Base-by-base conservation (phyloP, 2,329 filamentous ascomycete genomes). In the Fusarium penzigii region DNA sequence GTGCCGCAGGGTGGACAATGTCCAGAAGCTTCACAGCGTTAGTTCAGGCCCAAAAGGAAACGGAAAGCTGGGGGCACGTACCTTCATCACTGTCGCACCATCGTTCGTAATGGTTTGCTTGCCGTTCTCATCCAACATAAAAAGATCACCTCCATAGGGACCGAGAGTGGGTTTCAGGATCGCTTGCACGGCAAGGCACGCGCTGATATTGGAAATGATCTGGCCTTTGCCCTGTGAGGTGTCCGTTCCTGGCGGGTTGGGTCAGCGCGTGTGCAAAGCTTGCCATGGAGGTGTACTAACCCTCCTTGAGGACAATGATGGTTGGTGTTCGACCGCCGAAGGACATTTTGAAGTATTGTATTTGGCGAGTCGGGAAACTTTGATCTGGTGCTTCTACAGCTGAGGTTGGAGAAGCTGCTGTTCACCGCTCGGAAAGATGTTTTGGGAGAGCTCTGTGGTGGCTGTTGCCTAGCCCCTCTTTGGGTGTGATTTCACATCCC, bases 31-130 rank as follows among this genome's bases (percentile, higher is more conserved):
- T 55, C 29, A 25, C 7, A 36, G 32, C 6, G 32, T 44, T 34
- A 39, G 34, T 39, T 46, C 16, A n/a, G 20, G 39, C 11, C 4
- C 6, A n/a, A 4, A 16, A 17, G 3, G 9, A 5, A 6, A 20
- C 34, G 43, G 20, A 29, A 13, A 40, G 6, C 25, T 29, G 50
- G 29, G 51, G n/a, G 29, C 46, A 50, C 59, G 64, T 73, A 91
- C 90, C 87, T 97, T 97, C 94, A 99, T 99, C 56, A 97, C 94
- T 46, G 94, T 99, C 45, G 94, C 94, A 70, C 94, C 94, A 78
- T 99, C 94, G 76, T 99, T 99, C 65, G 94, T 99, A 71, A 99
- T 97, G 49, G 94, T 99, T 78, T 97, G 92, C 73, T 78, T 87
- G 73, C 94, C 94, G 80, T 97, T 97, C 74, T 86, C 87, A 75